Evolutionary conservation across 805 yeast genomes (phyloP).

Genomic region (Teunomyces pallodes): DNA sequence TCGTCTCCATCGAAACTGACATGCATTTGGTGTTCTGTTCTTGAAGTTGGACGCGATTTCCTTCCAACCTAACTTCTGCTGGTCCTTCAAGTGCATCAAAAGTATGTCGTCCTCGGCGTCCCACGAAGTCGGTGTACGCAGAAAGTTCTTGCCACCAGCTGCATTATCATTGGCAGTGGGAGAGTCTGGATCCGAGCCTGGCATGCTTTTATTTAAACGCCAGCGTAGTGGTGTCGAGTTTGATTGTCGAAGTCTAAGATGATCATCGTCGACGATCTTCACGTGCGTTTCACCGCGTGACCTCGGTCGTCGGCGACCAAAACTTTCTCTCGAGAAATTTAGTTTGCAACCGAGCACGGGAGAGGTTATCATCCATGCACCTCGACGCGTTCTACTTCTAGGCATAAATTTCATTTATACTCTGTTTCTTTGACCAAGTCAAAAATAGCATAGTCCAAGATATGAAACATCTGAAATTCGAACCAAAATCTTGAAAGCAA

Average conservation of each 20-base stretch:
- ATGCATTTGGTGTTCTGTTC: constrained; percentile 42
- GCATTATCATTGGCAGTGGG: background rate
- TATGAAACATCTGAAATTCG: too few relatives aligned
- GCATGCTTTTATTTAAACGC: constrained; percentile 1
- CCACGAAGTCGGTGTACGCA: constrained; percentile 48
- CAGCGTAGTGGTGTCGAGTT: constrained; percentile 1
- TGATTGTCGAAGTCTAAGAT: constrained; percentile 1
- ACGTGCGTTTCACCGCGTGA: background rate
- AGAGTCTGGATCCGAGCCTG: constrained; percentile 1
- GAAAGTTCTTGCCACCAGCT: constrained; percentile 21
- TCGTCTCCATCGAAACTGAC: constrained; percentile 40
- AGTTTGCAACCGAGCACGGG: background rate
- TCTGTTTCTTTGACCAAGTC: too few relatives aligned
- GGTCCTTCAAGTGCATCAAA: constrained; percentile 45
- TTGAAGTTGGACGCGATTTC: constrained; percentile 43
- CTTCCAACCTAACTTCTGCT: constrained; percentile 47
- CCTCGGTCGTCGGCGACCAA: background rate
- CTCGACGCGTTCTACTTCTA: background rate
- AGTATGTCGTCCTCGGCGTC: constrained; percentile 46
- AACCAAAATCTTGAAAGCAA: too few relatives aligned
- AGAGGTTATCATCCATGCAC: background rate
- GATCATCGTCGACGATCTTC: constrained; percentile 2
- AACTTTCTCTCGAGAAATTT: background rate
- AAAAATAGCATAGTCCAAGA: too few relatives aligned
- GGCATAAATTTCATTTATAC: too few relatives aligned